Evolutionary conservation across 202 grass and related monocot genomes (phyloP).

Genomic region (Panicum virgatum): DNA sequence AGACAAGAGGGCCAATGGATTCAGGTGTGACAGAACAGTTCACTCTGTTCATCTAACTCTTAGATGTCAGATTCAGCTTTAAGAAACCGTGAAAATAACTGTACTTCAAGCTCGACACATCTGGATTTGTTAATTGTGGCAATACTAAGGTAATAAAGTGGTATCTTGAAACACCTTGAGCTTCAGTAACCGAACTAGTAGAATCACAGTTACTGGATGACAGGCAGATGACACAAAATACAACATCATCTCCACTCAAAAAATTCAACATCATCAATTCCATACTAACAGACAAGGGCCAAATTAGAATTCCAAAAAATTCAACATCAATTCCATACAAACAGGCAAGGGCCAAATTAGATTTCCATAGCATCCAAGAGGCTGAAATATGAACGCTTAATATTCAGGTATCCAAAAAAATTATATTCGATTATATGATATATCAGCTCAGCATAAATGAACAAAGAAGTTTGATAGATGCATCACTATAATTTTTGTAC

Average conservation of each 20-base stretch:
- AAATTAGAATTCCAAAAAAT: background rate
- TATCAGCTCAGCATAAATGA: background rate
- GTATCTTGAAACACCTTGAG: background rate
- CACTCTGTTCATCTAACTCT: background rate
- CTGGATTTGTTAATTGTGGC: background rate
- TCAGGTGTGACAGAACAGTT: conserved; percentile 14
- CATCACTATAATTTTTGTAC: background rate
- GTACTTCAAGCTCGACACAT: background rate
- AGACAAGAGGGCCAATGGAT: background rate
- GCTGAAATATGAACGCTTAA: background rate
- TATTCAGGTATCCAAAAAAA: background rate
- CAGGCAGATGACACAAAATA: background rate
- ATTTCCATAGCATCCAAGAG: background rate
- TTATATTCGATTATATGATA: background rate
- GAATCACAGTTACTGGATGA: background rate
- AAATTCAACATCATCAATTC: background rate
- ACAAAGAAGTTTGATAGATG: conserved; percentile 4
- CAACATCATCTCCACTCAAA: background rate
- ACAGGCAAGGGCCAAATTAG: too few relatives aligned
- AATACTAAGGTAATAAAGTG: background rate
- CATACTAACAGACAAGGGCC: background rate
- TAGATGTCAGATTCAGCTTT: conserved; percentile 21
- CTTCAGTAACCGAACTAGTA: background rate
- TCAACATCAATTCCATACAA: too few relatives aligned
- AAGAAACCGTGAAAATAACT: conserved; percentile 1